These are phyloP conservation scores for Intubia oerlemansii DNA, from an alignment of 2,329 filamentous ascomycete genomes.

Conservation along the genomic window DNA sequence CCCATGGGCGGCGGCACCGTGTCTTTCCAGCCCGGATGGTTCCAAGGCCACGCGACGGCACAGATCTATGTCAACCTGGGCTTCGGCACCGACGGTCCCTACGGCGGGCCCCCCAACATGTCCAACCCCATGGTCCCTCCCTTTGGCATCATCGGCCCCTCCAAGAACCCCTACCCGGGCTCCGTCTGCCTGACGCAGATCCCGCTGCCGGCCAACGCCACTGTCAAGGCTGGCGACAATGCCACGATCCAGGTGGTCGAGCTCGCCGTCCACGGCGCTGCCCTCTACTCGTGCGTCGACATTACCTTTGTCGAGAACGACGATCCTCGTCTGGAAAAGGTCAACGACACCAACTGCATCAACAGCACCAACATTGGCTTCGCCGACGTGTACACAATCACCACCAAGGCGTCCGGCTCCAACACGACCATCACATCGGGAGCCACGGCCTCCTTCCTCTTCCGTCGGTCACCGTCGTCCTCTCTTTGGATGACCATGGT, in stretches of 20 bases:
- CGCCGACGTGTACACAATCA: slow-evolving; percentile 53
- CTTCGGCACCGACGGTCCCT: slow-evolving; percentile 46
- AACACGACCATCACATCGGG: slow-evolving; percentile 13
- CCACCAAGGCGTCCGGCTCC: slow-evolving; percentile 17
- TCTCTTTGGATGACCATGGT: slow-evolving; percentile 11
- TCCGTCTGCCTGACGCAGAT: slow-evolving; percentile 81
- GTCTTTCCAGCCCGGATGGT: slow-evolving; percentile 87
- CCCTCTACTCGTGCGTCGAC: slow-evolving; percentile 67
- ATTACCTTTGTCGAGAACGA: slow-evolving; percentile 72
- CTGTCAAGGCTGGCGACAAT: slow-evolving; percentile 59
- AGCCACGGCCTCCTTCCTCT: slow-evolving; percentile 11
- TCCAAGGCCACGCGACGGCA: slow-evolving; percentile 65
- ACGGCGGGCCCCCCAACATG: slow-evolving; percentile 59
- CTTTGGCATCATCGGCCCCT: slow-evolving; percentile 67
- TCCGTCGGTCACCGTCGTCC: slow-evolving; percentile 8
- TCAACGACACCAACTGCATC: slow-evolving; percentile 71
- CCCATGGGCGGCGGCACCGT: slow-evolving; percentile 72
- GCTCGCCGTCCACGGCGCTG: slow-evolving; percentile 60
- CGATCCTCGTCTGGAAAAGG: slow-evolving; percentile 42
- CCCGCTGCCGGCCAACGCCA: slow-evolving; percentile 51
- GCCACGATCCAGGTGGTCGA: slow-evolving; percentile 83
- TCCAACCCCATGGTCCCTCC: slow-evolving; percentile 60
- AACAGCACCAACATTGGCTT: slow-evolving; percentile 66
- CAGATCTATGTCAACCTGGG: slow-evolving; percentile 85
- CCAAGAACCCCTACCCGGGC: slow-evolving; percentile 67